Evolutionary conservation across 306 rosid genomes (phyloP), one percentile per base, ranked within the genome.

Genomic region (Begonia fuchsioides): DNA sequence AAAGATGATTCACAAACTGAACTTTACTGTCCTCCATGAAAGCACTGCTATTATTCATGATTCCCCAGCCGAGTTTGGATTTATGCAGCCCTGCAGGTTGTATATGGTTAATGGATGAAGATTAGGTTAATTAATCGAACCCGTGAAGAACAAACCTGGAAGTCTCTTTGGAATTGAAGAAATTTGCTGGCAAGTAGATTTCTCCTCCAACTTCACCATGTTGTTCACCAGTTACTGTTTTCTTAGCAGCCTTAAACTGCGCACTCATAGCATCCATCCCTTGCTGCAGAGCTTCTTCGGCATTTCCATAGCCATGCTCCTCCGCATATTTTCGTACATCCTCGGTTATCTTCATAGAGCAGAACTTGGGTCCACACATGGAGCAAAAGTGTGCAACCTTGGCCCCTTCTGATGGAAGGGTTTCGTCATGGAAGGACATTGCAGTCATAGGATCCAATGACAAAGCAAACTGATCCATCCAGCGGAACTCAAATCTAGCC

Each of bases 251-350:
- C 52, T 52, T 69, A 75, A 92, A 92, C 63, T 75, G 83, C 17
- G 98, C 98, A 73, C 98, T 92, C 98, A 92, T 92, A 57, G 92
- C 93, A 59, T 86, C 82, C 98, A 92, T 92, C 43, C 98, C 98
- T 7, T 51, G 80, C 66, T 60, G 58, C 66, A 92, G 68, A 46
- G 98, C 96, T 77, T 92, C 98, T 70, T 86, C 96, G 0, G 72
- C 85, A 54, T 60, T 58, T 39, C 98, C 98, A 61, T 92, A 92
- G 44, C 98, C 98, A 35, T 92, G 94, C 60, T 92, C 71, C 74
- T 82, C 98, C 15, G 98, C 98, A 72, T 92, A 92, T 74, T 77
- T 92, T 15, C 98, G 61, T 56, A 92, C 96, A 62, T 92, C 98
- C 71, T 92, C 98, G 0, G 98, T 92, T 67, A 92, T 92, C 80